These are phyloP conservation scores for Aspergillus intermedius DNA, from an alignment of 2,329 filamentous ascomycete species.

Conservation along the genomic window DNA sequence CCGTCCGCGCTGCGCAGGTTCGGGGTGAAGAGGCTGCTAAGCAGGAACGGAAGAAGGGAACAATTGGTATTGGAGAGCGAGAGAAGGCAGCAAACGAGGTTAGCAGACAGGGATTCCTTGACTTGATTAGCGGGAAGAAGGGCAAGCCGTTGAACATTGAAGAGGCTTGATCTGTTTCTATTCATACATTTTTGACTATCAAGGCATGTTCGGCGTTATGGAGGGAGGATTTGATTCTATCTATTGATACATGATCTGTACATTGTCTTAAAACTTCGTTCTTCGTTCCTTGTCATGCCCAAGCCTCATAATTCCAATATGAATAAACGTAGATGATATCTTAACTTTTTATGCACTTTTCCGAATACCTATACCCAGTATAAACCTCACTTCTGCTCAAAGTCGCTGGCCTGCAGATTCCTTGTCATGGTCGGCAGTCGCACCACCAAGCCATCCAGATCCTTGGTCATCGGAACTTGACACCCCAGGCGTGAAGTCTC, in stretches of 20 bases:
- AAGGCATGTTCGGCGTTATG: conserved; percentile 31
- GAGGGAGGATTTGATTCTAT: conserved; percentile 9
- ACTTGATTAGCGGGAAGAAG: conserved; percentile 65
- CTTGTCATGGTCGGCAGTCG: conserved; percentile 87
- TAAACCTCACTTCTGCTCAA: conserved; percentile 45
- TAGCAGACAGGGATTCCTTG: conserved; percentile 93
- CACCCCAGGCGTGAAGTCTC: conserved; percentile 81
- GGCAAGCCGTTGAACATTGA: conserved; percentile 43
- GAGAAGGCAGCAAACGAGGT: conserved; percentile 91
- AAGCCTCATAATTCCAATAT: conserved; percentile 2
- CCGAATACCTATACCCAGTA: background rate
- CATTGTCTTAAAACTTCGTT: conserved; percentile 17
- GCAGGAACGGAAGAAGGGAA: conserved; percentile 60
- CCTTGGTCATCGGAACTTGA: conserved; percentile 85
- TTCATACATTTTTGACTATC: conserved; percentile 3
- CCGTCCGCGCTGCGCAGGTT: conserved; percentile 85
- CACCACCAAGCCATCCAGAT: conserved; percentile 79
- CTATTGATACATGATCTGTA: conserved; percentile 5
- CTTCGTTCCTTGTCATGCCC: conserved; percentile 18
- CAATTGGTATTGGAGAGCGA: conserved; percentile 71
- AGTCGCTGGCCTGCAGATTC: conserved; percentile 94
- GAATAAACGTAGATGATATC: background rate
- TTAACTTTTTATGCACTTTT: too few species aligned
- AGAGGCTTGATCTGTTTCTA: conserved; percentile 29
- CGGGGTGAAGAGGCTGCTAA: conserved; percentile 70